Base-by-base conservation (phyloP, 2,329 filamentous ascomycete genomes). In the Neofusicoccum sp. region DNA sequence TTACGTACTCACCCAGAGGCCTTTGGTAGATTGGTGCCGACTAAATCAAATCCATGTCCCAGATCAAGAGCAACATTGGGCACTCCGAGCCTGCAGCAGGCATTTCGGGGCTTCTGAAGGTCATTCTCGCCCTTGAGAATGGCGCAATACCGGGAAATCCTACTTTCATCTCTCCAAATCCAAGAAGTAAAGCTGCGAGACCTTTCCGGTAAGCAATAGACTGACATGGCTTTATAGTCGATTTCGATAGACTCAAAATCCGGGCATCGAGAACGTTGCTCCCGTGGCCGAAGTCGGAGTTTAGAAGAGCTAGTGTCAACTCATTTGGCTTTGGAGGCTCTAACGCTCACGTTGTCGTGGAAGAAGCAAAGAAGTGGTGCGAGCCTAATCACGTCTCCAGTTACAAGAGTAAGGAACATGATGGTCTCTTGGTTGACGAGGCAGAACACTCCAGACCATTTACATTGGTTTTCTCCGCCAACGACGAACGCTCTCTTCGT, bases 11-110 rank as follows among this genome's bases (percentile, higher is more conserved):
- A 22, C 45, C 31, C 16, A 29, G 8, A 48, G 11, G 3, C 3
- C 9, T 12, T 22, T 22, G 22, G 22, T 22, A 22, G 22, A 22
- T 22, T 22, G 22, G 22, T 31, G 9, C 22, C 14, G 28, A 48
- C 8, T 4, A 29, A 31, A 48, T 9, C 1, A 28, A 45, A 28
- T 14, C 22, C 22, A 22, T 22, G 22, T 22, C 22, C 22, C 7
- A 61, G 56, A 62, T 71, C 2, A 76, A 76, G 60, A 60, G 68
- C 7, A 73, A 71, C 29, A 56, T 76, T 6, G 75, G 75, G 2
- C 74, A 77, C 63, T 58, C 65, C 5, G 74, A 76, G 62, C 66
- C 67, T 1, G 65, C 68, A 1, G 67, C 66, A 34, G 73, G 67
- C 28, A 54, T 76, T 4, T 60, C 71, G 1, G 62, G 65, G 7